Conservation (phyloP, 257 asterid genomes). For the Marsdenia floribunda region DNA sequence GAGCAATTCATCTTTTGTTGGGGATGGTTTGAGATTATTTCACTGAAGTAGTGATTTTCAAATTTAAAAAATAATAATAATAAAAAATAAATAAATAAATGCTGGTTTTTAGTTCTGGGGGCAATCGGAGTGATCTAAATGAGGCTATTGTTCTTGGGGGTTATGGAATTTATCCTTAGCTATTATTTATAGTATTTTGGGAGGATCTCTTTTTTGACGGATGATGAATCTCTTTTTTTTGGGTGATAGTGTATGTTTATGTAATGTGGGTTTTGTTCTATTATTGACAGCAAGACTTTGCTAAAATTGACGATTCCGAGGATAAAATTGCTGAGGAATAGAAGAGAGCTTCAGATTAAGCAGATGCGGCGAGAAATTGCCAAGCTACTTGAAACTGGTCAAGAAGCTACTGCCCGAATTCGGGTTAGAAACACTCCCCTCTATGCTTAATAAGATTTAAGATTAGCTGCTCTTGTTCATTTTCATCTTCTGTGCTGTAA, state of each 20-base stretch:
- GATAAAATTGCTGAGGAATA: conserved; percentile 82
- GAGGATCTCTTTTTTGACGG: neutral
- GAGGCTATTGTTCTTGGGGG: conserved; percentile 8
- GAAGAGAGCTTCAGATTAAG: conserved; percentile 85
- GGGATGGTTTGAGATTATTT: neutral
- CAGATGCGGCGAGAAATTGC: conserved; percentile 93
- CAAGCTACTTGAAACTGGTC: conserved; percentile 95
- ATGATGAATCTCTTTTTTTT: conserved; percentile 15
- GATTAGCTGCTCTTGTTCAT: neutral
- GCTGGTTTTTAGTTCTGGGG: neutral
- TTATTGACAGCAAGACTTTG: conserved; percentile 66
- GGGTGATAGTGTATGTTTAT: conserved; percentile 18
- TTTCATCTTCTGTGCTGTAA: neutral
- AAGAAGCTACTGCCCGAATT: conserved; percentile 96
- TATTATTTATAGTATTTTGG: conserved; percentile 3
- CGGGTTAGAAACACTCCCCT: conserved; percentile 38
- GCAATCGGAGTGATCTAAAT: neutral
- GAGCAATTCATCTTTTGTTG: neutral
- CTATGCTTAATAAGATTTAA: neutral
- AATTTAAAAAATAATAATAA: no score
- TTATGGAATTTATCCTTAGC: conserved; percentile 11
- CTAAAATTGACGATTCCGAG: conserved; percentile 83
- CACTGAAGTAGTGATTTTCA: neutral
- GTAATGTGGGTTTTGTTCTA: neutral
- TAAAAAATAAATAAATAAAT: no score